phyloP scores from a whole-genome alignment of 2,329 filamentous ascomycete species.

The Penicillium sp. region DNA sequence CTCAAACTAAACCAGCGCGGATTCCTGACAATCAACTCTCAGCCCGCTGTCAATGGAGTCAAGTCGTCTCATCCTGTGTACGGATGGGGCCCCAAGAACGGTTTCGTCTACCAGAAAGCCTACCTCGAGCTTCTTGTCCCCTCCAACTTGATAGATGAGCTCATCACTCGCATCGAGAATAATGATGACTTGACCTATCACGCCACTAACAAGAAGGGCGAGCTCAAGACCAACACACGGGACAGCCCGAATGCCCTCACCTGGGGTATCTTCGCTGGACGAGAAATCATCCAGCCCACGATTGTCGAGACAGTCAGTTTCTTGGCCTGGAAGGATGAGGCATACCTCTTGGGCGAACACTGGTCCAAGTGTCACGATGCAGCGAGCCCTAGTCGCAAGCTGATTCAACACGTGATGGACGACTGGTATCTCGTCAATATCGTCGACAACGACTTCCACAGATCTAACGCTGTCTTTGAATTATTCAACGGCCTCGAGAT shows the following conservation, averaged over 20 bases:
- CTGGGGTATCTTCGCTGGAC: slow-evolving; percentile 98
- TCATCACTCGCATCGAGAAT: slow-evolving; percentile 74
- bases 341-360: slow-evolving; percentile 85
- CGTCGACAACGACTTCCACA: slow-evolving; percentile 97
- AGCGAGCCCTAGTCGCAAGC: slow-evolving; percentile 69
- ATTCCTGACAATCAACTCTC: slow-evolving; percentile 93
- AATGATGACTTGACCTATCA: slow-evolving; percentile 90
- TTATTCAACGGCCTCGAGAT: slow-evolving; percentile 72
- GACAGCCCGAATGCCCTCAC: slow-evolving; percentile 94
- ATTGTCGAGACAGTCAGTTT: slow-evolving; percentile 98
- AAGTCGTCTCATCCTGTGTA: slow-evolving; percentile 84
- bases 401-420: slow-evolving; percentile 82
- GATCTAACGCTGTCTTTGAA: slow-evolving; percentile 76
- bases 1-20: slow-evolving; percentile 81
- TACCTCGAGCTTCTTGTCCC: slow-evolving; percentile 91
- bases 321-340: slow-evolving; percentile 97
- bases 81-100: slow-evolving; percentile 92
- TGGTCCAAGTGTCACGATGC: slow-evolving; percentile 90
- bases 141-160: slow-evolving; percentile 72
- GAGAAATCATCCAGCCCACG: slow-evolving; percentile 99
- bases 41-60: slow-evolving; percentile 87
- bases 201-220: slow-evolving; percentile 79
- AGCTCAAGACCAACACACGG: slow-evolving; percentile 79
- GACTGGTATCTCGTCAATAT: slow-evolving; percentile 95
- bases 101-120: slow-evolving; percentile 97